These are phyloP conservation scores for Mariannaea sp. DNA, from an alignment of 2,329 filamentous ascomycete species.

Conservation along the genomic window DNA sequence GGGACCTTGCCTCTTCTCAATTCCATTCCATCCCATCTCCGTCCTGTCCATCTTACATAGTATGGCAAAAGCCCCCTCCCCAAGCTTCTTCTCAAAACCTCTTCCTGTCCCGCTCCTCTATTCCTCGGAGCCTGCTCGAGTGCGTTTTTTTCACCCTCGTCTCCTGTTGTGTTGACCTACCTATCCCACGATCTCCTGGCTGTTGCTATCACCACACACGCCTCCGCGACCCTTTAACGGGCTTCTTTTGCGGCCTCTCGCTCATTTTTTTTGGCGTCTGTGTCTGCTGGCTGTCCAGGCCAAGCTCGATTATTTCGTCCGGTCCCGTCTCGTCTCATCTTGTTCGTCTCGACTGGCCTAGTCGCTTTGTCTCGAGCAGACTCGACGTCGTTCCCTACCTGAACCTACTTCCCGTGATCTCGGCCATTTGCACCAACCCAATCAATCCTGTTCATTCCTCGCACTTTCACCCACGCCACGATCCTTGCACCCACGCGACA, in stretches of 20 bases:
- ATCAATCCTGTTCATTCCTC: not conserved
- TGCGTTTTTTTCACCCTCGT: conserved; percentile 16
- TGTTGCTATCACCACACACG: conserved; percentile 12
- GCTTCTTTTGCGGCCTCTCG: conserved; percentile 14
- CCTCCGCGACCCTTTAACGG: conserved; percentile 17
- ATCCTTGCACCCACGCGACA: conserved; percentile 11
- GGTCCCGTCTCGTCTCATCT: conserved; percentile 5
- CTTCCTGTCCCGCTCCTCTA: conserved; percentile 15
- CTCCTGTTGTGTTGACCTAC: conserved; percentile 6
- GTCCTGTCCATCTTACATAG: conserved; percentile 17
- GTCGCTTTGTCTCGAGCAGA: conserved; percentile 14
- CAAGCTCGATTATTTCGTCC: conserved; percentile 9
- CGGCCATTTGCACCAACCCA: conserved; percentile 5
- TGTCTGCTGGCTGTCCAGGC: conserved; percentile 9
- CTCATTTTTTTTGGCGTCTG: conserved; percentile 8
- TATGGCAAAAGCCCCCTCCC: conserved; percentile 19
- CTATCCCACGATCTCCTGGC: conserved; percentile 8
- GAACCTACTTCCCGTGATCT: not conserved
- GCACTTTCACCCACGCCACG: conserved; percentile 1
- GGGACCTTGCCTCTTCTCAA: conserved; percentile 5
- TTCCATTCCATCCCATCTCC: conserved; percentile 11
- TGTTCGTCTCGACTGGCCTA: too few relatives aligned
- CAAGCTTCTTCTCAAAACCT: conserved; percentile 11
- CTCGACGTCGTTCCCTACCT: conserved; percentile 11
- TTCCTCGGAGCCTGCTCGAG: conserved; percentile 12